phyloP scores from a whole-genome alignment of 1,284 basidiomycete species.

The Abortiporus biennis region DNA sequence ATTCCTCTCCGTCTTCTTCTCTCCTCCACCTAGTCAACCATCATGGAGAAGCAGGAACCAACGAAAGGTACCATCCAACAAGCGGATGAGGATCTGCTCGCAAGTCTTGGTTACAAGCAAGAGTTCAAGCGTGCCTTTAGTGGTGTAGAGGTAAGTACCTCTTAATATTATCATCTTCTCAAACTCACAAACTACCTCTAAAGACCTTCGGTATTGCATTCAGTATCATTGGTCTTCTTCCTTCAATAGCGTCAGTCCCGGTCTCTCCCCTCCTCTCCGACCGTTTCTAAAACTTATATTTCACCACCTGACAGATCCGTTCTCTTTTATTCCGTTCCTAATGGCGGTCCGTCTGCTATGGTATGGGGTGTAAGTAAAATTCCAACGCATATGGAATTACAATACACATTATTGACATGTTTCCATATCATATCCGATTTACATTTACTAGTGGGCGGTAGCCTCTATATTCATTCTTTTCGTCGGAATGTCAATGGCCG shows the following conservation, averaged over 20 bases:
- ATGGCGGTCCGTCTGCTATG: constrained; percentile 76
- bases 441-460: constrained; percentile 46
- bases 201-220: constrained; percentile 61
- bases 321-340: constrained; percentile 64
- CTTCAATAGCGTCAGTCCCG: constrained; percentile 27
- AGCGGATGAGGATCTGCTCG: constrained; percentile 29
- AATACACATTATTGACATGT: not conserved
- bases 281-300: not conserved
- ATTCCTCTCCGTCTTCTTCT: too few relatives aligned
- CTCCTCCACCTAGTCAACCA: too few relatives aligned
- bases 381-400: not conserved
- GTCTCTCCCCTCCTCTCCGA: not conserved
- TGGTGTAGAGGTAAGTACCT: constrained; percentile 44
- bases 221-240: constrained; percentile 52
- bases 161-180: not conserved
- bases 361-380: constrained; percentile 66
- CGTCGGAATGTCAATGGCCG: constrained; percentile 63
- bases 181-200: not conserved
- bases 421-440: not conserved
- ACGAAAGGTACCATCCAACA: not conserved
- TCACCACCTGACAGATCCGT: constrained; percentile 43
- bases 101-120: constrained; percentile 60
- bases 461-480: constrained; percentile 49
- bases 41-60: too few relatives aligned
- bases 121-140: constrained; percentile 67